Evolutionary conservation across 2,329 filamentous ascomycete species (phyloP).

Genomic region (Aureobasidium sp.): DNA sequence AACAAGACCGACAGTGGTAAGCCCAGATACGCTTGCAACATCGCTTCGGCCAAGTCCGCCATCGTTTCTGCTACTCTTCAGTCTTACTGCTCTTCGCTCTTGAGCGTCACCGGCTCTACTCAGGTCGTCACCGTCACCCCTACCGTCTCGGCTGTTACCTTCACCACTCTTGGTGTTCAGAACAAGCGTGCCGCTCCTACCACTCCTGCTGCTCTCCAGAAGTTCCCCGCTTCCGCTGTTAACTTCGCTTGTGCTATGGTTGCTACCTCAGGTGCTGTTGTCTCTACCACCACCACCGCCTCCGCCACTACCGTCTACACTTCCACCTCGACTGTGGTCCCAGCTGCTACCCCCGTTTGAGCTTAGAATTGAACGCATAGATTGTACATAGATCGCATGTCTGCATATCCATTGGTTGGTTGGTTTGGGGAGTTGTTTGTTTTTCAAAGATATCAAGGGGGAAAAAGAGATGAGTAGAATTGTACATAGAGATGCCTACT

Average conservation of each 20-base stretch:
- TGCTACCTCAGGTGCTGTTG: background rate
- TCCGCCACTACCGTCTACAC: background rate
- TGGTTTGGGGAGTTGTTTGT: background rate
- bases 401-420: background rate
- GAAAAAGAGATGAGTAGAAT: background rate
- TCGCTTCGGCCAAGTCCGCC: slow-evolving; percentile 23
- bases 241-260: slow-evolving; percentile 22
- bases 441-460: slow-evolving; percentile 5
- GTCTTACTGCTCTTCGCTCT: slow-evolving; percentile 23
- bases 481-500: slow-evolving; percentile 14
- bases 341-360: background rate
- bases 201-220: slow-evolving; percentile 23
- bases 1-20: slow-evolving; percentile 24
- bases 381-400: background rate
- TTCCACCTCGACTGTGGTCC: background rate
- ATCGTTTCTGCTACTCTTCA: slow-evolving; percentile 22
- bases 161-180: background rate
- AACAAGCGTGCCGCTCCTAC: background rate
- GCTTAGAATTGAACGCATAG: background rate
- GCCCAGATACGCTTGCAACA: slow-evolving; percentile 10
- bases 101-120: slow-evolving; percentile 1
- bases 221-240: slow-evolving; percentile 20
- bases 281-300: slow-evolving; percentile 17
- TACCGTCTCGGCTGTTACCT: background rate
- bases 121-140: slow-evolving; percentile 10